phyloP scores from a whole-genome alignment of 495 filamentous ascomycete species.

The Letharia columbiana region DNA sequence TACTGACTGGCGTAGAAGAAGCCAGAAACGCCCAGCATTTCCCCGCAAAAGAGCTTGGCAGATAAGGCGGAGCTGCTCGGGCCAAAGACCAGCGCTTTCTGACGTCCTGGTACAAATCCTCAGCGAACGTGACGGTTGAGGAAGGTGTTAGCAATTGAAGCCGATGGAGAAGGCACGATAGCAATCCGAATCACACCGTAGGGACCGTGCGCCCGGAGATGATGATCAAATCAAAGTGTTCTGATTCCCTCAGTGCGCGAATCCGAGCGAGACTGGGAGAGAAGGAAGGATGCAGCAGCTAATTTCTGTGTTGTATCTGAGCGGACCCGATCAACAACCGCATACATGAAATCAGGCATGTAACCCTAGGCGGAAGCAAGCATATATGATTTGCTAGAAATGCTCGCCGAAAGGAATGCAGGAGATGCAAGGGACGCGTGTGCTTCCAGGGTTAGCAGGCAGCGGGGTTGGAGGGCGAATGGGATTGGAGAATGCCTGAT shows the following conservation, averaged over 20 bases:
- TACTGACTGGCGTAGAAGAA: background rate
- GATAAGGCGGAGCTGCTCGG: background rate
- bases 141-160: background rate
- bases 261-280: too few species aligned
- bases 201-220: background rate
- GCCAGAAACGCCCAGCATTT: background rate
- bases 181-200: background rate
- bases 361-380: background rate
- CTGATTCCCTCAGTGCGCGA: too few species aligned
- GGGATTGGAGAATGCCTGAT: background rate
- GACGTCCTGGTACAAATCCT: background rate
- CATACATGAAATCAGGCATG: too few species aligned
- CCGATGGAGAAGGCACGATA: background rate
- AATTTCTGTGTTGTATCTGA: too few species aligned
- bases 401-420: background rate
- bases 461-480: background rate
- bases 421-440: background rate
- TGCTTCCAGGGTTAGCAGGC: background rate
- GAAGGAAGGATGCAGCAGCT: too few species aligned
- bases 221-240: background rate
- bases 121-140: background rate
- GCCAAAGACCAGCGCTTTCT: background rate
- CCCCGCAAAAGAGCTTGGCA: too few species aligned
- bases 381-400: background rate
- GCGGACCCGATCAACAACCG: too few species aligned